phyloP scores from a whole-genome alignment of 371 early-diverging fungal species.

The Cokeromyces recurvatus region DNA sequence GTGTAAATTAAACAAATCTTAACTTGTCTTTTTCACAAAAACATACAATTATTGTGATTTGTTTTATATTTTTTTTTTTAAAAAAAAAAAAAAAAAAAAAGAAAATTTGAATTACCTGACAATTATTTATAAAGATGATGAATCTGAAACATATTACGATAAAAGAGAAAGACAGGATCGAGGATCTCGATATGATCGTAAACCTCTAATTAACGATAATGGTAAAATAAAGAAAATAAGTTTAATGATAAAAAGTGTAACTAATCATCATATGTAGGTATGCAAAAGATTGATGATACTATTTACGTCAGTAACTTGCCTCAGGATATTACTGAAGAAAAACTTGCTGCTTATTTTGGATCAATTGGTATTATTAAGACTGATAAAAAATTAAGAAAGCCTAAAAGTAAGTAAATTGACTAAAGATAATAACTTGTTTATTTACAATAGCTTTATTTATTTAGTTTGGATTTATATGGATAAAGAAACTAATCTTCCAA shows the following conservation, averaged over 20 bases:
- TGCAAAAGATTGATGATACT: constrained; percentile 57
- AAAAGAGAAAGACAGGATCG: too few species aligned
- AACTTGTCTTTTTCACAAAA: too few species aligned
- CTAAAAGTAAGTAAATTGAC: constrained; percentile 44
- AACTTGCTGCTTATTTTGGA: constrained; percentile 57
- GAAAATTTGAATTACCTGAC: too few species aligned
- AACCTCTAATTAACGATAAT: constrained; percentile 4
- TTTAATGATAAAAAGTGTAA: too few species aligned
- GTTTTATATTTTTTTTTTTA: too few species aligned
- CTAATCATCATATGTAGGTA: too few species aligned
- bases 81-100: too few species aligned
- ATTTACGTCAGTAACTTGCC: constrained; percentile 62
- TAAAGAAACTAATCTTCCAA: constrained; percentile 53
- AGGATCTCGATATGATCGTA: constrained; percentile 7
- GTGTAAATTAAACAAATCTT: too few species aligned
- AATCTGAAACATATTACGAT: too few species aligned
- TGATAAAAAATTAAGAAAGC: constrained; percentile 56
- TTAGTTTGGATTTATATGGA: constrained; percentile 68
- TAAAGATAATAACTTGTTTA: too few species aligned
- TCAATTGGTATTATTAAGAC: constrained; percentile 70
- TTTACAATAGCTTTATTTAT: constrained; percentile 1
- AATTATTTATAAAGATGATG: too few species aligned
- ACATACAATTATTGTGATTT: too few species aligned
- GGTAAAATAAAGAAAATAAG: constrained; percentile 6
- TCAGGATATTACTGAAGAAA: constrained; percentile 55